These are phyloP conservation scores for Metschnikowia noctiluminum DNA, from an alignment of 805 yeast species.

Conservation along the genomic window DNA sequence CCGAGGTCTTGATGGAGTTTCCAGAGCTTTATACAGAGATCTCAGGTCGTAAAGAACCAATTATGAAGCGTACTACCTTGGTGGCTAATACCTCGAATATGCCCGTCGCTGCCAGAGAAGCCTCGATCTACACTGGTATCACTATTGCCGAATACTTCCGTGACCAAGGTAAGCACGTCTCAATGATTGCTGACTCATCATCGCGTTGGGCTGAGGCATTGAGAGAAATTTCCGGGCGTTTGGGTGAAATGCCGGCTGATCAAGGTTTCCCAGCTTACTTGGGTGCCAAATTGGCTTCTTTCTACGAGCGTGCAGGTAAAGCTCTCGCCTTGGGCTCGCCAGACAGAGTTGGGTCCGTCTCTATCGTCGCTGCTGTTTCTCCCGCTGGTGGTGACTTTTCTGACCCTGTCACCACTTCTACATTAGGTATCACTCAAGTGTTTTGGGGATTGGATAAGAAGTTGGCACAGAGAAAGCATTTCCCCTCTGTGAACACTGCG, in stretches of 20 bases:
- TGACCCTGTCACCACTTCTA: slow-evolving; percentile 98
- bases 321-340: slow-evolving; percentile 96
- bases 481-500: slow-evolving; percentile 96
- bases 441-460: slow-evolving; percentile 99
- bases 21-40: slow-evolving; percentile 93
- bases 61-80: slow-evolving; percentile 98
- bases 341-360: slow-evolving; percentile 93
- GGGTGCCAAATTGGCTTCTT: slow-evolving; percentile 98
- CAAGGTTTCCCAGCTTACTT: slow-evolving; percentile 99
- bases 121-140: slow-evolving; percentile 98
- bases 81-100: slow-evolving; percentile 98
- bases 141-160: slow-evolving; percentile 98
- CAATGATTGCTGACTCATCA: slow-evolving; percentile 99
- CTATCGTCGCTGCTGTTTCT: slow-evolving; percentile 98
- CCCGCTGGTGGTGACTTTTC: slow-evolving; percentile 99
- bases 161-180: slow-evolving; percentile 98
- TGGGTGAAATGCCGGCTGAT: slow-evolving; percentile 99
- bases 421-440: slow-evolving; percentile 99
- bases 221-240: slow-evolving; percentile 99
- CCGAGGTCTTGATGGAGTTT: slow-evolving; percentile 99
- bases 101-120: slow-evolving; percentile 99
- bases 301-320: slow-evolving; percentile 99
- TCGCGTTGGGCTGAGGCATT: slow-evolving; percentile 99
- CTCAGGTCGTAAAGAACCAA: slow-evolving; percentile 93
- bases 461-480: slow-evolving; percentile 98